These are phyloP conservation scores for Pseudocercospora pini-densiflorae DNA, from an alignment of 2,329 filamentous ascomycete species.

Conservation along the genomic window DNA sequence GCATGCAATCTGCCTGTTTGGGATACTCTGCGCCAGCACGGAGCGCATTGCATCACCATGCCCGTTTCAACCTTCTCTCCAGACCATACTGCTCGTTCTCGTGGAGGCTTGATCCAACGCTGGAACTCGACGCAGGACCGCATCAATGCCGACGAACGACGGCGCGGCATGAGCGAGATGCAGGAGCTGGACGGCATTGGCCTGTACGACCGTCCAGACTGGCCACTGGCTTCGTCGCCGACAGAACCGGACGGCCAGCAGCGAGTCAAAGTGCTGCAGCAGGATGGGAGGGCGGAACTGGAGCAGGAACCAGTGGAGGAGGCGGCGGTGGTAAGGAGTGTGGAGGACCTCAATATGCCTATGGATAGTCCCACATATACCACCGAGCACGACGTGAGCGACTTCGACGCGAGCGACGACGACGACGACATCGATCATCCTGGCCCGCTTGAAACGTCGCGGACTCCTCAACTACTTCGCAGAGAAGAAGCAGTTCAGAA, in stretches of 20 bases:
- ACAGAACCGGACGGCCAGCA: neutral
- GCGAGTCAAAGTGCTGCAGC: conserved; percentile 13
- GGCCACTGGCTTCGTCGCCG: conserved; percentile 31
- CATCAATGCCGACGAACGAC: conserved; percentile 36
- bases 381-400: conserved; percentile 31
- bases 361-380: conserved; percentile 25
- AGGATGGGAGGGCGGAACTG: conserved; percentile 21
- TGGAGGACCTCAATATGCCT: conserved; percentile 28
- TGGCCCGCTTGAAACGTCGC: conserved; percentile 7
- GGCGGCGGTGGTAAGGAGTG: conserved; percentile 28
- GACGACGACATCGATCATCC: conserved; percentile 15
- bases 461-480: conserved; percentile 4
- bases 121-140: conserved; percentile 36
- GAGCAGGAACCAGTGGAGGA: conserved; percentile 26
- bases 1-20: conserved; percentile 24
- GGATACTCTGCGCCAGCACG: conserved; percentile 24
- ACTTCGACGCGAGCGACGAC: conserved; percentile 31
- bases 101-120: conserved; percentile 30
- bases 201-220: conserved; percentile 35
- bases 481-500: conserved; percentile 7
- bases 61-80: conserved; percentile 37
- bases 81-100: conserved; percentile 25
- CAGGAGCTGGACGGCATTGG: conserved; percentile 38
- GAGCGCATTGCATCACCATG: conserved; percentile 32
- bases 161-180: conserved; percentile 31